Percentiles rank a stretch among this genome's conserved stretches.
Conservation (phyloP, 2,329 filamentous ascomycete genomes). For the Hawksworthiomyces lignivorus region DNA sequence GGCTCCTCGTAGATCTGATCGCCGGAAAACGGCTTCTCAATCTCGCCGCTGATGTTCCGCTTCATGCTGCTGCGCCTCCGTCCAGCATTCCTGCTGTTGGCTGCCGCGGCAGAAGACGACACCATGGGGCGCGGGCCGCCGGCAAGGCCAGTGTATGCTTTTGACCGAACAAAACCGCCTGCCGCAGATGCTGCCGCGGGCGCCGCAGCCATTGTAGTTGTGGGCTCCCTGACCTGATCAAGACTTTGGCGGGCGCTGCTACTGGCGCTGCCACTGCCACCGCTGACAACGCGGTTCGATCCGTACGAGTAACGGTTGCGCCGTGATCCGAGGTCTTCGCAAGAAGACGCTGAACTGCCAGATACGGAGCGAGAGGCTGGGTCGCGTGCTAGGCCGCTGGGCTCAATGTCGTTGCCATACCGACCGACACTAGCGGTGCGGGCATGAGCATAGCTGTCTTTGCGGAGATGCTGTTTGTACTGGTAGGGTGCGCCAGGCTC, state of each 20-base stretch:
- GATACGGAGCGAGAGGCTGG: slow-evolving; percentile 39
- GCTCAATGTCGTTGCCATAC: slow-evolving; percentile 38
- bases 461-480: slow-evolving; percentile 62
- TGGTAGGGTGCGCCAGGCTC: slow-evolving; percentile 56
- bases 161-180: slow-evolving; percentile 19
- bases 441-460: slow-evolving; percentile 63
- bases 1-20: slow-evolving; percentile 90
- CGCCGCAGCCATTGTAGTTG: slow-evolving; percentile 3
- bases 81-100: slow-evolving; percentile 2
- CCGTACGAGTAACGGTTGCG: slow-evolving; percentile 23
- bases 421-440: slow-evolving; percentile 52
- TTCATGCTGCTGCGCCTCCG: slow-evolving; percentile 58
- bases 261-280: slow-evolving; percentile 16
- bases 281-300: slow-evolving; percentile 14
- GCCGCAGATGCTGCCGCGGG: background rate
- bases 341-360: slow-evolving; percentile 41
- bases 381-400: slow-evolving; percentile 39
- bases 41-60: slow-evolving; percentile 63
- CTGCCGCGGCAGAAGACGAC: slow-evolving; percentile 18
- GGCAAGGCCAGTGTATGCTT: slow-evolving; percentile 34
- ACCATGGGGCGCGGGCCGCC: slow-evolving; percentile 20
- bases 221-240: slow-evolving; percentile 19
- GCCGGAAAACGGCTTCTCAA: slow-evolving; percentile 59
- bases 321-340: slow-evolving; percentile 31
- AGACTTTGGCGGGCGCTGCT: slow-evolving; percentile 24